A percentile compares a stretch with the other conserved stretches of the same genome.
These are phyloP conservation scores for Coemansia sp. DNA, from an alignment of 192 early-diverging fungal genomes.

Conservation along the genomic window DNA sequence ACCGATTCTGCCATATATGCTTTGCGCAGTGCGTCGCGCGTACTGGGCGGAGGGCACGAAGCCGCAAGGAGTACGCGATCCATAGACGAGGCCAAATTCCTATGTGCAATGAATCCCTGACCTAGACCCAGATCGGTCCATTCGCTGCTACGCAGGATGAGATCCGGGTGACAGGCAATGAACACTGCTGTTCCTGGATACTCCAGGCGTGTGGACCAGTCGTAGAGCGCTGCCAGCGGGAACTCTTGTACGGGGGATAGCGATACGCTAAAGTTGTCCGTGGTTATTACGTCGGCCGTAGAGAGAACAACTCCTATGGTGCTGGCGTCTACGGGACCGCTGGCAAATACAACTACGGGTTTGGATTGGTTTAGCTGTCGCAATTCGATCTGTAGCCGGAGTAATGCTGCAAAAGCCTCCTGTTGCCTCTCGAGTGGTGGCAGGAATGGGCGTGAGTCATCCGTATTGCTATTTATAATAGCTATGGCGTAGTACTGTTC, in stretches of 20 bases:
- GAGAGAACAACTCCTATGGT: conserved; percentile 27
- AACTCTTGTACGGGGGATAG: conserved; percentile 3
- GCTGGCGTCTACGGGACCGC: conserved; percentile 36
- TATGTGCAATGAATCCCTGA: conserved; percentile 33
- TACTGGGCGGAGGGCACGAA: conserved; percentile 50
- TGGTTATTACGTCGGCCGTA: conserved; percentile 29
- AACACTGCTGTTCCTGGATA: conserved; percentile 39
- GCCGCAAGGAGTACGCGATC: conserved; percentile 46
- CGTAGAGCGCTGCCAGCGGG: conserved; percentile 28
- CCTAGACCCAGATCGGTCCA: conserved; percentile 32
- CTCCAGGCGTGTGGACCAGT: conserved; percentile 34
- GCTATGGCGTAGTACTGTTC: conserved; percentile 33
- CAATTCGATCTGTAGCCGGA: conserved; percentile 39
- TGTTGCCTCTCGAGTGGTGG: conserved; percentile 24
- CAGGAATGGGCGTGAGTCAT: conserved; percentile 23
- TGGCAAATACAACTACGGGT: conserved; percentile 42
- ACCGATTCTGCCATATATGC: conserved; percentile 39
- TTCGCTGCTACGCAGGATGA: conserved; percentile 39
- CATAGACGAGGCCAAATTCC: conserved; percentile 19
- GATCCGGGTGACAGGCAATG: conserved; percentile 24
- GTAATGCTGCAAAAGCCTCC: conserved; percentile 12
- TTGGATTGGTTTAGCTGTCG: conserved; percentile 34
- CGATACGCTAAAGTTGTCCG: conserved; percentile 27
- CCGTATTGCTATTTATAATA: conserved; percentile 14
- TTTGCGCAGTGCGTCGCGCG: conserved; percentile 43